Evolutionary conservation across 768 basidiomycete species (phyloP).

Genomic region (Sporobolomyces roseus): DNA sequence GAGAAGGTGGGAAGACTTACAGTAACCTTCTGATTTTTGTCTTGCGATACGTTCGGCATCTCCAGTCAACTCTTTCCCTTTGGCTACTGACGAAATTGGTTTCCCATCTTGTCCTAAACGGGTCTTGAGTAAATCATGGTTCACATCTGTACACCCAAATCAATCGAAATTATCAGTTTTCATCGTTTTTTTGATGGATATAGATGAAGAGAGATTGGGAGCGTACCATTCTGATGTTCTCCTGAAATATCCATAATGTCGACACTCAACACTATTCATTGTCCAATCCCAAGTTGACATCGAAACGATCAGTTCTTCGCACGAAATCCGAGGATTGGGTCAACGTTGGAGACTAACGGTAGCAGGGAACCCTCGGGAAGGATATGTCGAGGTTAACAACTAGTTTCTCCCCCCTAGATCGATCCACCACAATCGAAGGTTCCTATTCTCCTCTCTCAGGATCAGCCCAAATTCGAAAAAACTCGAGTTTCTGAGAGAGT

Average conservation of each 20-base stretch:
- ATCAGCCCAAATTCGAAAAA: neutral
- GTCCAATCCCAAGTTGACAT: neutral
- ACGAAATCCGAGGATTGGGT: neutral
- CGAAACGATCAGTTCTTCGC: neutral
- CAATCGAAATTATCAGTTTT: too few species aligned
- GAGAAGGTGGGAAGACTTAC: slow-evolving; percentile 24
- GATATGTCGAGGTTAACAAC: slow-evolving; percentile 87
- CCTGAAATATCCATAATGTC: slow-evolving; percentile 99
- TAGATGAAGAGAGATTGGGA: neutral
- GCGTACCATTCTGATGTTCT: slow-evolving; percentile 70
- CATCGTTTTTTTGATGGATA: too few species aligned
- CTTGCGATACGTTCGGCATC: slow-evolving; percentile 74
- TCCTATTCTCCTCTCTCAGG: slow-evolving; percentile 14
- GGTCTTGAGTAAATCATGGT: slow-evolving; percentile 82
- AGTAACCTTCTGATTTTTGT: slow-evolving; percentile 54
- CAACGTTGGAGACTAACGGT: slow-evolving; percentile 62
- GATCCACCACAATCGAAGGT: slow-evolving; percentile 86
- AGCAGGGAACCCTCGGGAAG: slow-evolving; percentile 95
- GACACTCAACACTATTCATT: slow-evolving; percentile 78
- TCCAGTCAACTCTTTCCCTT: slow-evolving; percentile 63
- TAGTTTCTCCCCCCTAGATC: slow-evolving; percentile 88
- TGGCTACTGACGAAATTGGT: slow-evolving; percentile 51
- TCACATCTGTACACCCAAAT: slow-evolving; percentile 60
- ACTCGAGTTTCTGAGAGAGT: neutral
- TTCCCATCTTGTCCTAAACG: slow-evolving; percentile 63